These are phyloP conservation scores for Auricularia heimuer DNA, from an alignment of 768 basidiomycete genomes.

Conservation along the genomic window DNA sequence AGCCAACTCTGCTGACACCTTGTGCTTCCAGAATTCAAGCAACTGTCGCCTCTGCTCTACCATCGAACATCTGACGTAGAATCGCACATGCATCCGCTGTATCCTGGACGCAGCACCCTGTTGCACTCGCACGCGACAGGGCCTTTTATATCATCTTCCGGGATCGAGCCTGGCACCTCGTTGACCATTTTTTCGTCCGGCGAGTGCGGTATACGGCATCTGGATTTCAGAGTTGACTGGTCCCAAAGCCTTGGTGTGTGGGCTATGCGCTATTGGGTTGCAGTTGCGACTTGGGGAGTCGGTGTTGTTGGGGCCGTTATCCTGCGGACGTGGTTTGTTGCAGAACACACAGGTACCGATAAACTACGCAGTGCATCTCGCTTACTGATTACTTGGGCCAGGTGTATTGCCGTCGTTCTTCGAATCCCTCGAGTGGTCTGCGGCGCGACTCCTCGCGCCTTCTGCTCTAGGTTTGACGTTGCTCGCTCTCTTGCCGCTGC, in stretches of 20 bases:
- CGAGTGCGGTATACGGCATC: constrained; percentile 34
- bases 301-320: constrained; percentile 56
- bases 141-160: constrained; percentile 42
- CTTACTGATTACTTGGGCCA: not conserved
- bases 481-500: constrained; percentile 47
- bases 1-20: not conserved
- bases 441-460: constrained; percentile 25
- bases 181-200: constrained; percentile 53
- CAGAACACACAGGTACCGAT: not conserved
- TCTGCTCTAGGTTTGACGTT: constrained; percentile 36
- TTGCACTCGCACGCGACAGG: constrained; percentile 62
- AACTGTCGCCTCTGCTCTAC: constrained; percentile 56
- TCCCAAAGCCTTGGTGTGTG: constrained; percentile 58
- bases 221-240: constrained; percentile 61
- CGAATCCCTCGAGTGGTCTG: not conserved
- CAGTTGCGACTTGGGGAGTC: constrained; percentile 61
- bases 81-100: constrained; percentile 57
- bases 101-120: constrained; percentile 30
- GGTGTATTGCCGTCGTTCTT: not conserved
- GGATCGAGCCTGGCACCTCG: constrained; percentile 30
- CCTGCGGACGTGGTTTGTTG: constrained; percentile 38
- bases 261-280: constrained; percentile 65
- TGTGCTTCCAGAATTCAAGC: constrained; percentile 20
- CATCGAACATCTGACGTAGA: constrained; percentile 53
- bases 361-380: not conserved